Evolutionary conservation across 1,139 yeast species (phyloP).

Genomic region (Candida sp.): DNA sequence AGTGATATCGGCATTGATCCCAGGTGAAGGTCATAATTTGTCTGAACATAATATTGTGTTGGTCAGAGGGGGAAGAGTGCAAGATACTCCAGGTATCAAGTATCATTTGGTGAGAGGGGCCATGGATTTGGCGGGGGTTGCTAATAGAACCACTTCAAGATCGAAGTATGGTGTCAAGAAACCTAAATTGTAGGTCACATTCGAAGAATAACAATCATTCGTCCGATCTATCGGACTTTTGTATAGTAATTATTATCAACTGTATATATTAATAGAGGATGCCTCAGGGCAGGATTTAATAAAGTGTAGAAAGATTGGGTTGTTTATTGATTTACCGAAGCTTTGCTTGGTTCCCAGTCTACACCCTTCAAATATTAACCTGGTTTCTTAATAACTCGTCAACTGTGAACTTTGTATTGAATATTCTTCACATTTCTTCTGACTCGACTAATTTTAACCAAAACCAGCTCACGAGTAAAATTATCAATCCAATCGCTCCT

Average conservation of each 20-base stretch:
- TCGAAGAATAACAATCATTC: too few relatives aligned
- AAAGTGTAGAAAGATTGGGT: too few relatives aligned
- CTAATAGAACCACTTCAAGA: slow-evolving; percentile 85
- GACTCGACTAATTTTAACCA: too few relatives aligned
- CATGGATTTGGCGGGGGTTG: slow-evolving; percentile 92
- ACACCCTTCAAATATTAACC: too few relatives aligned
- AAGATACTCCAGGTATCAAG: slow-evolving; percentile 98
- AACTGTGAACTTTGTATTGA: too few relatives aligned
- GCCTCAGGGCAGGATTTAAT: background rate
- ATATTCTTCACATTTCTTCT: too few relatives aligned
- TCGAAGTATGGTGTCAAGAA: slow-evolving; percentile 94
- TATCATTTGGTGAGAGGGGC: slow-evolving; percentile 94
- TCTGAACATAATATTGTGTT: slow-evolving; percentile 97
- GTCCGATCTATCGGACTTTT: too few relatives aligned
- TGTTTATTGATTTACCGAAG: too few relatives aligned
- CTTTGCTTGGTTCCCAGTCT: too few relatives aligned
- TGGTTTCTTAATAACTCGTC: too few relatives aligned
- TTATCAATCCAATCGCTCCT: too few relatives aligned
- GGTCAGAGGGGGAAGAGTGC: slow-evolving; percentile 97
- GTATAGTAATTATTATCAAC: background rate
- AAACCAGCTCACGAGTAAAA: too few relatives aligned
- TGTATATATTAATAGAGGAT: slow-evolving; percentile 1
- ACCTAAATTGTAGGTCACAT: slow-evolving; percentile 36
- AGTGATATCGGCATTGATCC: slow-evolving; percentile 88
- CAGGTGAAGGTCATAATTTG: slow-evolving; percentile 98